phyloP scores from a whole-genome alignment of 441 rosid genomes.

The California macrophylla region DNA sequence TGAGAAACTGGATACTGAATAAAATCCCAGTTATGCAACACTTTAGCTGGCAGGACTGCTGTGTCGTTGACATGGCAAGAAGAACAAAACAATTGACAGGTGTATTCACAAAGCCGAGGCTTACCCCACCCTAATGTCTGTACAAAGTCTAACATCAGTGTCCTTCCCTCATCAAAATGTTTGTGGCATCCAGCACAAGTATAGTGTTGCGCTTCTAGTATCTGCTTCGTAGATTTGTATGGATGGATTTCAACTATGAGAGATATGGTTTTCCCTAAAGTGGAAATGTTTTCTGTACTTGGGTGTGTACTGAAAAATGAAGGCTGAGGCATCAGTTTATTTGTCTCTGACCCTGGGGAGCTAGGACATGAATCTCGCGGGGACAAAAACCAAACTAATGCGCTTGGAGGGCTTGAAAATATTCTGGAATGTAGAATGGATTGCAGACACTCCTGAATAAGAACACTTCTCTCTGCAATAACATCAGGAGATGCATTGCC shows the following conservation, averaged over 20 bases:
- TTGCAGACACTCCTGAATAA: conserved; percentile 71
- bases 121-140: conserved; percentile 89
- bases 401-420: conserved; percentile 51
- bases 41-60: conserved; percentile 85
- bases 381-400: conserved; percentile 60
- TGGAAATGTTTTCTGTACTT: conserved; percentile 35
- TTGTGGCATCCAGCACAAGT: conserved; percentile 84
- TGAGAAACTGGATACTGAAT: conserved; percentile 71
- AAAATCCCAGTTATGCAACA: conserved; percentile 88
- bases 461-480: conserved; percentile 71
- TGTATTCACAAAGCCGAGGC: conserved; percentile 79
- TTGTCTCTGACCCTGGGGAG: conserved; percentile 32
- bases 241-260: conserved; percentile 67
- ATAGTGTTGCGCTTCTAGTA: conserved; percentile 78
- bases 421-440: conserved; percentile 56
- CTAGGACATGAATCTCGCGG: conserved; percentile 51
- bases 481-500: conserved; percentile 78
- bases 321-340: conserved; percentile 28
- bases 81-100: conserved; percentile 84
- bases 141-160: conserved; percentile 62
- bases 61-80: conserved; percentile 76
- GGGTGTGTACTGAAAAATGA: conserved; percentile 24
- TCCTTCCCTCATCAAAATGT: conserved; percentile 72
- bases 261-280: conserved; percentile 76
- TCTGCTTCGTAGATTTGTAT: conserved; percentile 54